phyloP scores from a whole-genome alignment of 2,329 filamentous ascomycete species.

The Westerdykella ornata region DNA sequence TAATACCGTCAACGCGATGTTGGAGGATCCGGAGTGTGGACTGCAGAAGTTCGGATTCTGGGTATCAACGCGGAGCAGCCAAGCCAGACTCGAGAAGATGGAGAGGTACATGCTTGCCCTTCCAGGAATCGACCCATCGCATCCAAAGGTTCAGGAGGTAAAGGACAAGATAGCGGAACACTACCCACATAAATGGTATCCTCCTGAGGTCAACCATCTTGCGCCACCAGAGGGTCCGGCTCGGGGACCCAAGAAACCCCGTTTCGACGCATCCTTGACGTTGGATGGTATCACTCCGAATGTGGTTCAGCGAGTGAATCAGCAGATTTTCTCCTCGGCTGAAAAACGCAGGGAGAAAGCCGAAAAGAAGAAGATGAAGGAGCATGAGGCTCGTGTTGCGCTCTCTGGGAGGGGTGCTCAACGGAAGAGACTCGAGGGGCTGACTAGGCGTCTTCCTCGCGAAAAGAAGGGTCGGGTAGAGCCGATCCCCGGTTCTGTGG shows the following conservation, averaged over 20 bases:
- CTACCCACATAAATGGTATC: constrained; percentile 30
- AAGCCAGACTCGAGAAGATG: constrained; percentile 13
- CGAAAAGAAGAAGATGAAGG: neutral
- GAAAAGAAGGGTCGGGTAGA: neutral
- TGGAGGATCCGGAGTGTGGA: constrained; percentile 41
- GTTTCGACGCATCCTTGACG: constrained; percentile 24
- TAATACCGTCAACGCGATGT: constrained; percentile 45
- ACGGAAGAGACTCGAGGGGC: neutral
- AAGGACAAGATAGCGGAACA: constrained; percentile 47
- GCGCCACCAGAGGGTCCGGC: constrained; percentile 11
- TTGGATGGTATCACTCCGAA: constrained; percentile 18
- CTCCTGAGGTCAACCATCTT: constrained; percentile 24
- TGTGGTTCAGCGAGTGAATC: constrained; percentile 4
- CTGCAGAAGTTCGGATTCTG: constrained; percentile 44
- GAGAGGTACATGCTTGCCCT: constrained; percentile 47
- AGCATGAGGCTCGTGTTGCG: neutral
- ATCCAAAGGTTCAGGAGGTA: constrained; percentile 43
- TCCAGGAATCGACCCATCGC: constrained; percentile 41
- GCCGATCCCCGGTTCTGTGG: neutral
- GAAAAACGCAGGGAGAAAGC: constrained; percentile 6
- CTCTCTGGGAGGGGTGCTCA: neutral
- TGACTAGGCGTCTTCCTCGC: neutral
- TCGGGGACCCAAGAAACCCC: too few species aligned
- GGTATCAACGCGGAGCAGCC: constrained; percentile 21
- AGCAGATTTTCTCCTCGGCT: constrained; percentile 6